These are phyloP conservation scores for Chenopodium album DNA, from an alignment of 148 eudicot genomes.

Conservation along the genomic window DNA sequence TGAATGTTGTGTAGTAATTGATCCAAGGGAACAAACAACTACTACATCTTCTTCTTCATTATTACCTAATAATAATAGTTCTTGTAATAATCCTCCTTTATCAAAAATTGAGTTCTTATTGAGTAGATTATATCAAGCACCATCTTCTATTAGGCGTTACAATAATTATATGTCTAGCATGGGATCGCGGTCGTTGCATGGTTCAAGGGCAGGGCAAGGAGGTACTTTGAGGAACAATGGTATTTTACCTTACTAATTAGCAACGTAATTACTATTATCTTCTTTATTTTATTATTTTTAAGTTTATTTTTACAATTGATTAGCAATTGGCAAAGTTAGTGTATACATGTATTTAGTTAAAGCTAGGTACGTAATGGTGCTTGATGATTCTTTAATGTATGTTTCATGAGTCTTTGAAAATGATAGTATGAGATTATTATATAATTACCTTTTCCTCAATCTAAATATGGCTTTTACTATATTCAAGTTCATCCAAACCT, in stretches of 20 bases:
- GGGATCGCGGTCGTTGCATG: constrained; percentile 25
- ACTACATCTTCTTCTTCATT: background rate
- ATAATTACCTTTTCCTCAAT: no score
- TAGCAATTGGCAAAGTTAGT: background rate
- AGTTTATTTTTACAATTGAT: background rate
- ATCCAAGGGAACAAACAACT: constrained; percentile 10
- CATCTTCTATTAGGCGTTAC: constrained; percentile 5
- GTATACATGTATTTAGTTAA: no score
- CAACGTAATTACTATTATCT: no score
- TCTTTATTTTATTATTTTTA: background rate
- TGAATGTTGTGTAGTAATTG: constrained; percentile 10
- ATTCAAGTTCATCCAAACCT: no score
- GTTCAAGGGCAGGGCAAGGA: constrained; percentile 12
- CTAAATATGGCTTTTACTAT: no score
- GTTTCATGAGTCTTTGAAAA: background rate
- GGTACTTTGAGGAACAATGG: constrained; percentile 16
- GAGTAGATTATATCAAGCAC: constrained; percentile 8
- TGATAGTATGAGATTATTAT: background rate
- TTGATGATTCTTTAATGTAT: background rate
- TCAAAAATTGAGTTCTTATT: constrained; percentile 25
- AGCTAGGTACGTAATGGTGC: background rate
- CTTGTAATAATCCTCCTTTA: constrained; percentile 4
- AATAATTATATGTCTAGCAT: constrained; percentile 24
- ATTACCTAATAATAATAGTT: background rate
- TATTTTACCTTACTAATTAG: constrained; percentile 28